Percentiles rank a stretch among this genome's conserved stretches.
phyloP scores from a whole-genome alignment of 1,284 basidiomycete genomes.

The Apiotrichum laibachii region DNA sequence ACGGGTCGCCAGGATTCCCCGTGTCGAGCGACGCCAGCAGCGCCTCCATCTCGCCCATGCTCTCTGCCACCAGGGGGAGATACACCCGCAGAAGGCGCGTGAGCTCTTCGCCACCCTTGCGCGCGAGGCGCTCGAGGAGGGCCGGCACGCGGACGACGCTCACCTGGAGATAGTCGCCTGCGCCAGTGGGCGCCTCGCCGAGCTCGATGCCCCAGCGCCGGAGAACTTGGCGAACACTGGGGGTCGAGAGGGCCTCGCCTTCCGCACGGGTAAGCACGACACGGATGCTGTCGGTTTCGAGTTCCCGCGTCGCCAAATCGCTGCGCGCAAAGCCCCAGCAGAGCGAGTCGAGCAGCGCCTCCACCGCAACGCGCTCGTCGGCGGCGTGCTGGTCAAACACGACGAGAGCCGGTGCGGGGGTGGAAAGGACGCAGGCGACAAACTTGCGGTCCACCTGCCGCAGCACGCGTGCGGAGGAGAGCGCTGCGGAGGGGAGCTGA shows the following conservation, averaged over 20 bases:
- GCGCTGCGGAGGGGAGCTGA: slow-evolving; percentile 51
- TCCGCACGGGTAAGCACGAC: slow-evolving; percentile 67
- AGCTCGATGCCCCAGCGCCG: slow-evolving; percentile 71
- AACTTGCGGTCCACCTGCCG: slow-evolving; percentile 87
- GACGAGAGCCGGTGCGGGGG: slow-evolving; percentile 53
- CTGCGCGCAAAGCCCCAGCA: slow-evolving; percentile 62
- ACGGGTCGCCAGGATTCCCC: too few species aligned
- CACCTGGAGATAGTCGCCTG: slow-evolving; percentile 49
- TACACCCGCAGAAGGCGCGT: slow-evolving; percentile 38
- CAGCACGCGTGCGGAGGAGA: slow-evolving; percentile 61
- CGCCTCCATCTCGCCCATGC: slow-evolving; percentile 34
- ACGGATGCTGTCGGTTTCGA: slow-evolving; percentile 50
- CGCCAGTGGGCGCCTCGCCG: slow-evolving; percentile 22
- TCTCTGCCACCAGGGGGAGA: slow-evolving; percentile 28
- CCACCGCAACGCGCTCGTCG: slow-evolving; percentile 85
- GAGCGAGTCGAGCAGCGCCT: slow-evolving; percentile 67
- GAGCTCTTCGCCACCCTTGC: slow-evolving; percentile 33
- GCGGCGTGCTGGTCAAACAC: slow-evolving; percentile 95
- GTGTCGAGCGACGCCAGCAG: slow-evolving; percentile 22
- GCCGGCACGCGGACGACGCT: slow-evolving; percentile 44
- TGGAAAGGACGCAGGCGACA: slow-evolving; percentile 63
- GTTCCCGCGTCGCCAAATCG: slow-evolving; percentile 44
- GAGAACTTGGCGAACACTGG: slow-evolving; percentile 53
- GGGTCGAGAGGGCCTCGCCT: slow-evolving; percentile 53
- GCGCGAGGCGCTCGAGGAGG: slow-evolving; percentile 34